phyloP scores from a whole-genome alignment of 2,329 filamentous ascomycete species.

The Dryadomyces quercus-mongolicae region DNA sequence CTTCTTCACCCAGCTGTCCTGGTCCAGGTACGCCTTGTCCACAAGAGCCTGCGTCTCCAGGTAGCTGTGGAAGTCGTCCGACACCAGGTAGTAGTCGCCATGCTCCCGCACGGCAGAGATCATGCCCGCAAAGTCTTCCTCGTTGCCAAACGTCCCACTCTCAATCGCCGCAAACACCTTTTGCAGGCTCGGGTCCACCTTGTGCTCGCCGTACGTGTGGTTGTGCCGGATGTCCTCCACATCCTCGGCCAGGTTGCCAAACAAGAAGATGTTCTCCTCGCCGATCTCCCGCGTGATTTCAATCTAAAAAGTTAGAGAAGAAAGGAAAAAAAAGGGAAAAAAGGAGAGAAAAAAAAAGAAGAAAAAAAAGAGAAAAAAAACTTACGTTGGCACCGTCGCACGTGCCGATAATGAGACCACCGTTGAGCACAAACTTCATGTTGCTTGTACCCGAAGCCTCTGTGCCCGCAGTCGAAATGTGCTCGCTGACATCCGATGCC shows the following conservation, averaged over 20 bases:
- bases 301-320: slow-evolving; percentile 40
- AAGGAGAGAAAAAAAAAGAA: not conserved
- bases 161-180: slow-evolving; percentile 79
- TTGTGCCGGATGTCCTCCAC: slow-evolving; percentile 90
- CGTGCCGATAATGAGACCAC: slow-evolving; percentile 92
- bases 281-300: slow-evolving; percentile 96
- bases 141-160: slow-evolving; percentile 67
- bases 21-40: slow-evolving; percentile 82
- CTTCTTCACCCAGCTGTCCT: slow-evolving; percentile 87
- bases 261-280: slow-evolving; percentile 96
- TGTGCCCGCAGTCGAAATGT: slow-evolving; percentile 95
- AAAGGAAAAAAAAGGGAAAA: not conserved
- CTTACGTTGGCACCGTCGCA: slow-evolving; percentile 94
- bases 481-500: slow-evolving; percentile 92
- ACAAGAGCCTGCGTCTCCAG: slow-evolving; percentile 82
- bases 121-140: slow-evolving; percentile 67
- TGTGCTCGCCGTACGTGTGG: slow-evolving; percentile 73
- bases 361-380: slow-evolving; percentile 10
- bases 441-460: slow-evolving; percentile 86
- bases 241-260: slow-evolving; percentile 89
- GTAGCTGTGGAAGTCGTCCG: slow-evolving; percentile 94
- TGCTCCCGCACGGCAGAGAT: slow-evolving; percentile 80
- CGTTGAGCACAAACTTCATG: slow-evolving; percentile 99
- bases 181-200: slow-evolving; percentile 62
- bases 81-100: slow-evolving; percentile 95